Evolutionary conservation across 2,329 filamentous ascomycete genomes (phyloP), one percentile per base, ranked within the genome.

Genomic region (Polytolypa hystricis): DNA sequence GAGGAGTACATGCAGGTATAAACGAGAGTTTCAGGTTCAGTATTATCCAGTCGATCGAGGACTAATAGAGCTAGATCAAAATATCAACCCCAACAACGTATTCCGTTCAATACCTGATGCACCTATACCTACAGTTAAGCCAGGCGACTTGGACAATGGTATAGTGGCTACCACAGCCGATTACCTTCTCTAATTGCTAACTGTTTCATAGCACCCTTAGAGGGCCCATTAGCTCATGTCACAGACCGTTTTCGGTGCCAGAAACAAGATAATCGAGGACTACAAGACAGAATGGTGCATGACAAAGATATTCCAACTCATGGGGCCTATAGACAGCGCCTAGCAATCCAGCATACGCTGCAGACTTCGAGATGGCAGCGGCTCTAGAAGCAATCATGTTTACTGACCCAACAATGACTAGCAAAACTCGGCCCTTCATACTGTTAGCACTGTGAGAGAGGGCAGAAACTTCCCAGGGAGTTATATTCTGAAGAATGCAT

Each of bases 41-140:
- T n/a, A n/a, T n/a, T n/a, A n/a, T n/a, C n/a, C n/a, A n/a, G n/a
- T n/a, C n/a, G n/a, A n/a, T n/a, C n/a, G n/a, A n/a, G n/a, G 20
- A 12, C 30, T 34, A 18, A 30, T 33, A 16, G 7, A 12, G 5
- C 18, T 25, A 19, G 10, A 28, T 27, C 16, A 4, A 42, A 33
- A 42, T 31, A 30, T 42, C 17, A 42, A 42, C 16, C 41, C 41
- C 9, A 42, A 40, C 16, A 42, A 42, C 29, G 35, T 42, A 36
- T 42, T 42, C 17, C 16, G 40, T 2, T 42, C 41, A 20, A 30
- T 40, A 10, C 21, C 32, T 9, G 38, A 40, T 10, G 30, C 28
- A 7, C 18, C 34, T 6, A 30, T 14, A 19, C 37, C 41, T 15
- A 30, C n/a, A 11, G 41, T 42, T 2, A 40, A 40, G 30, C 37